Percentiles rank a stretch among this genome's conserved stretches.
Conservation (phyloP, 2,329 filamentous ascomycete genomes). For the Harringtonia aguacate region DNA sequence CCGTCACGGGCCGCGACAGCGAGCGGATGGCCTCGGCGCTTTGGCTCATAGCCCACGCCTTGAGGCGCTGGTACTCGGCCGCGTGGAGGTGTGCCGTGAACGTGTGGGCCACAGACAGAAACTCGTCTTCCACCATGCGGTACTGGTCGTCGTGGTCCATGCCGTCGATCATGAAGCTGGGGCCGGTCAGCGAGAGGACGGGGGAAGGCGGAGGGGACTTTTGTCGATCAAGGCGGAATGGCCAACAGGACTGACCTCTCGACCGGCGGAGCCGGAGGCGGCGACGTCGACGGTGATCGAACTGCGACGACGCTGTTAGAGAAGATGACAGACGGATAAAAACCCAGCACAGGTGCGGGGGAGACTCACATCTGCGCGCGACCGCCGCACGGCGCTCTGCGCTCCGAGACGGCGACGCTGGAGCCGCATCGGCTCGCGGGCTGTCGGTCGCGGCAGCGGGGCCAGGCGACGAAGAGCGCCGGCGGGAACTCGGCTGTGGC, state of each 20-base stretch:
- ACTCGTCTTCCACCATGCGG: slow-evolving; percentile 79
- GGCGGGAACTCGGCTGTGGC: neutral
- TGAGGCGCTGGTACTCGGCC: slow-evolving; percentile 64
- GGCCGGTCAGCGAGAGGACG: neutral
- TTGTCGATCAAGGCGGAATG: too few relatives aligned
- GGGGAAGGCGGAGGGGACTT: neutral
- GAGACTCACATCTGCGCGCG: neutral
- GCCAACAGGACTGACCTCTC: slow-evolving; percentile 14
- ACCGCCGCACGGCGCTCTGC: neutral
- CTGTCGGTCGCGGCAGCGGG: neutral
- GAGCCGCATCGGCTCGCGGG: neutral
- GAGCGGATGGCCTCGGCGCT: slow-evolving; percentile 40
- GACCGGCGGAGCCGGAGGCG: slow-evolving; percentile 17
- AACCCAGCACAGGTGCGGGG: neutral
- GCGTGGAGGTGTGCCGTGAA: slow-evolving; percentile 69
- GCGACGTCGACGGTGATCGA: slow-evolving; percentile 21
- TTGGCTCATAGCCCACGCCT: slow-evolving; percentile 40
- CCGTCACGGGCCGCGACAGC: slow-evolving; percentile 41
- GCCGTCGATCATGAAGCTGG: slow-evolving; percentile 53
- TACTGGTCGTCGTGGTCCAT: slow-evolving; percentile 59
- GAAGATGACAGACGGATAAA: too few relatives aligned
- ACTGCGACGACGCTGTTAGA: too few relatives aligned
- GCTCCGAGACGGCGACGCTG: neutral
- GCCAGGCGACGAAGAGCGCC: neutral
- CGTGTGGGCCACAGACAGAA: slow-evolving; percentile 52